These are phyloP conservation scores for Xylaria multiplex DNA, from an alignment of 2,329 filamentous ascomycete species.

Conservation along the genomic window DNA sequence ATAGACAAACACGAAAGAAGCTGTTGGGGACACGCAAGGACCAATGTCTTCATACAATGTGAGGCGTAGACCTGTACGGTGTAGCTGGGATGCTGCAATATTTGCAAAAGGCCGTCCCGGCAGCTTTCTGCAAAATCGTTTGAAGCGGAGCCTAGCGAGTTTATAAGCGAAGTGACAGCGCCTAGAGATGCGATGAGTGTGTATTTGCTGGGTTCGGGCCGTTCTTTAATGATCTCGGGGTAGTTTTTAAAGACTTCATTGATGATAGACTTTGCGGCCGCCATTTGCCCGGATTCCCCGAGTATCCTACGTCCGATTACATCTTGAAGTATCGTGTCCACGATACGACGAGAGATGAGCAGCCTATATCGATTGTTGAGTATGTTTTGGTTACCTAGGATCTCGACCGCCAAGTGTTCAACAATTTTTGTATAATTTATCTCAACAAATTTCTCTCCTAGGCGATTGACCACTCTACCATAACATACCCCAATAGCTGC, in stretches of 20 bases:
- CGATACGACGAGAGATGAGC: conserved; percentile 83
- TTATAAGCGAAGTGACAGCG: conserved; percentile 80
- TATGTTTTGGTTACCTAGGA: conserved; percentile 80
- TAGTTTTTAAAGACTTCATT: conserved; percentile 95
- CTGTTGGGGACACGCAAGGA: conserved; percentile 91
- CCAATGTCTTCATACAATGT: conserved; percentile 85
- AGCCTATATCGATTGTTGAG: conserved; percentile 87
- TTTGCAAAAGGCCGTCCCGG: conserved; percentile 87
- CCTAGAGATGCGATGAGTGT: conserved; percentile 81
- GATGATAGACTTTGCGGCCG: conserved; percentile 81
- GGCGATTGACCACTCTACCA: conserved; percentile 77
- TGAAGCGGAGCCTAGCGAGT: conserved; percentile 82
- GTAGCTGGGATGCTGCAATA: conserved; percentile 93
- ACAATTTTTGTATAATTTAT: conserved; percentile 83
- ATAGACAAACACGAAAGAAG: conserved; percentile 90
- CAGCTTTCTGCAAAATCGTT: conserved; percentile 82
- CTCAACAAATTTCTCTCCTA: conserved; percentile 87
- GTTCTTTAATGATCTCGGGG: conserved; percentile 86
- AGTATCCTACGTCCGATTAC: conserved; percentile 83
- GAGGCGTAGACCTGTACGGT: conserved; percentile 93
- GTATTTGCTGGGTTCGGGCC: conserved; percentile 88
- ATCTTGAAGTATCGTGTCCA: conserved; percentile 84
- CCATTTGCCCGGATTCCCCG: conserved; percentile 87
- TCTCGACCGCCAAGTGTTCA: conserved; percentile 80
- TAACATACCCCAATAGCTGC: conserved; percentile 90